Evolutionary conservation across 768 basidiomycete genomes (phyloP).

Genomic region (Leccinum imitatum): DNA sequence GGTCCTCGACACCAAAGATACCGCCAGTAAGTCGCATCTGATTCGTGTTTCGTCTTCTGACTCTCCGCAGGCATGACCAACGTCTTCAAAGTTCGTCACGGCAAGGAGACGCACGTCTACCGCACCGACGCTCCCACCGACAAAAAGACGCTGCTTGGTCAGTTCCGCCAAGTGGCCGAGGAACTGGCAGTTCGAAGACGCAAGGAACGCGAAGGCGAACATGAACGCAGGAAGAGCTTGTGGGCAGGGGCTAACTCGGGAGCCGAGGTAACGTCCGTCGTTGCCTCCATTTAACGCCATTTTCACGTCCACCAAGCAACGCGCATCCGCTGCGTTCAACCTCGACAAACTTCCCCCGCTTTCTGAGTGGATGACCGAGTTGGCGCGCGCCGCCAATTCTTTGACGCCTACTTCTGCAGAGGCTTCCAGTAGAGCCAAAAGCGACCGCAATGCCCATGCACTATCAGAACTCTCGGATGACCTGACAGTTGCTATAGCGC

Average conservation of each 20-base stretch:
- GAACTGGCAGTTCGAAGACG: constrained; percentile 85
- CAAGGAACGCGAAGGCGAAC: constrained; percentile 92
- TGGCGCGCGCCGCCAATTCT: constrained; percentile 54
- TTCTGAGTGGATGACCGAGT: constrained; percentile 76
- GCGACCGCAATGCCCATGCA: constrained; percentile 82
- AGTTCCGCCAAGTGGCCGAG: constrained; percentile 91
- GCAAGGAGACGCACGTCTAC: constrained; percentile 94
- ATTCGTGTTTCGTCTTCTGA: constrained; percentile 2
- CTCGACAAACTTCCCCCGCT: constrained; percentile 51
- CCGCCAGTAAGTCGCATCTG: constrained; percentile 62
- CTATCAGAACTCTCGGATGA: constrained; percentile 91
- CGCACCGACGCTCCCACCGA: constrained; percentile 78
- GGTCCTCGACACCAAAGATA: constrained; percentile 95
- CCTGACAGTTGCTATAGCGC: constrained; percentile 85
- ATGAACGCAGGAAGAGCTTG: constrained; percentile 81
- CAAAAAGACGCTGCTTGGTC: constrained; percentile 81
- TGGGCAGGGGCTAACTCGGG: constrained; percentile 51
- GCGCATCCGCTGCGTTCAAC: constrained; percentile 35
- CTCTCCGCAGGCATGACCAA: constrained; percentile 71
- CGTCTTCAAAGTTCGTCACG: constrained; percentile 91
- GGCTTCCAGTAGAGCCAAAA: constrained; percentile 66
- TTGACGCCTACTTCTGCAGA: constrained; percentile 29
- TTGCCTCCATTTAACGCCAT: background rate
- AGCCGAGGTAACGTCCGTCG: constrained; percentile 37
- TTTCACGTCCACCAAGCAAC: constrained; percentile 22